Conservation (phyloP, 108 stramenopile genomes). For the Conticribra guillardii region DNA sequence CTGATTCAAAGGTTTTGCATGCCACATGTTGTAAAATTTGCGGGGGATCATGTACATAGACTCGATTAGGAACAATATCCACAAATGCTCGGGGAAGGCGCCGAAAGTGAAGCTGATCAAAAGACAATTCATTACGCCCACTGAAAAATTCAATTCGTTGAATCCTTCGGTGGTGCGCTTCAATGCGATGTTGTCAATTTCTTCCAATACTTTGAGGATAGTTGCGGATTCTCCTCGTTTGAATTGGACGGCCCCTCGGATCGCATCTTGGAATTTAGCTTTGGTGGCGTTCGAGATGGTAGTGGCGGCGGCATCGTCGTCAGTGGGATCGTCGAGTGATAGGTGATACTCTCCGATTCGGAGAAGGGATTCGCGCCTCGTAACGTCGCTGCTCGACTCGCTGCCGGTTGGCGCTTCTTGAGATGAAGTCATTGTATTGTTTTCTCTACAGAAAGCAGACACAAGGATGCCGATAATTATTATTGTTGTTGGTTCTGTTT, state of each 20-base stretch:
- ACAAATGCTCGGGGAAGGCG: constrained; percentile 55
- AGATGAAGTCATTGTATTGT: too few relatives aligned
- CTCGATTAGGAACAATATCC: constrained; percentile 52
- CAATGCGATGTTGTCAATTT: constrained; percentile 42
- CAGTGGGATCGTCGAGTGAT: too few relatives aligned
- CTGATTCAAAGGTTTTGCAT: constrained; percentile 52
- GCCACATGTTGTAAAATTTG: constrained; percentile 29
- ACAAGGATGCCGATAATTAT: too few relatives aligned
- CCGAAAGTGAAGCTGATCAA: constrained; percentile 46
- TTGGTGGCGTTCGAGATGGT: too few relatives aligned
- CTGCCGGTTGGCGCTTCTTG: too few relatives aligned
- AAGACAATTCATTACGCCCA: constrained; percentile 56
- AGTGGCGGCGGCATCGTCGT: too few relatives aligned
- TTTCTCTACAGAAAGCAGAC: too few relatives aligned
- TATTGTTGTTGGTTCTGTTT: too few relatives aligned
- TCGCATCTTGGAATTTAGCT: not conserved
- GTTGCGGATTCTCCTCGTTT: constrained; percentile 46
- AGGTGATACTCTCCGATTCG: too few relatives aligned
- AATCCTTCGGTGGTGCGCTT: constrained; percentile 48
- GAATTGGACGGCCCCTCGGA: constrained; percentile 4
- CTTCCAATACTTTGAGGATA: constrained; percentile 46
- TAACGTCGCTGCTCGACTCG: too few relatives aligned
- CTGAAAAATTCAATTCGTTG: constrained; percentile 54
- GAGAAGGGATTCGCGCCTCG: too few relatives aligned
- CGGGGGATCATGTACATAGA: constrained; percentile 43